A percentile compares a stretch with the other conserved stretches of the same genome.
These are phyloP conservation scores for Cyanodermella asteris DNA, from an alignment of 2,329 filamentous ascomycete species.

Conservation along the genomic window DNA sequence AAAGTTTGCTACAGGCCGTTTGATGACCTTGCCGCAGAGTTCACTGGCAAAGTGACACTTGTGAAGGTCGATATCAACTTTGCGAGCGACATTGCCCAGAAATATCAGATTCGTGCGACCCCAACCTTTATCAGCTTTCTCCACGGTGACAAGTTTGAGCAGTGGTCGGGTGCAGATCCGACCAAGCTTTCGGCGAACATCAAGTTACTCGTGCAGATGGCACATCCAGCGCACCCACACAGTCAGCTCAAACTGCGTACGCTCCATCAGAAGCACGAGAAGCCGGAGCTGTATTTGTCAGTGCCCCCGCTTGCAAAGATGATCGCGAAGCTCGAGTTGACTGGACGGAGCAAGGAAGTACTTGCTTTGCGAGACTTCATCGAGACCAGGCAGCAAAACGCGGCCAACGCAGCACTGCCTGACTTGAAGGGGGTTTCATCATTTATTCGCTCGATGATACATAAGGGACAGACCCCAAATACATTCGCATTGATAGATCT, in stretches of 20 bases:
- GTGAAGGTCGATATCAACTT: constrained; percentile 65
- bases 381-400: constrained; percentile 34
- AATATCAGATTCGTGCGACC: constrained; percentile 51
- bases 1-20: constrained; percentile 64
- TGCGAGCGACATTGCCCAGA: constrained; percentile 39
- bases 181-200: constrained; percentile 48
- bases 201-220: constrained; percentile 51
- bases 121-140: constrained; percentile 80
- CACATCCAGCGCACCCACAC: constrained; percentile 56
- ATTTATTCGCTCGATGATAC: constrained; percentile 35
- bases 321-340: constrained; percentile 48
- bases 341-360: constrained; percentile 38
- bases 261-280: constrained; percentile 39
- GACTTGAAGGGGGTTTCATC: constrained; percentile 42
- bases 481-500: constrained; percentile 71
- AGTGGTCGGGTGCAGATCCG: constrained; percentile 61
- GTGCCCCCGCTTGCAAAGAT: constrained; percentile 67
- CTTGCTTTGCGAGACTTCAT: constrained; percentile 49
- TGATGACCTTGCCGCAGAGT: constrained; percentile 55
- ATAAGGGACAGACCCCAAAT: constrained; percentile 33
- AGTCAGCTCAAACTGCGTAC: constrained; percentile 46
- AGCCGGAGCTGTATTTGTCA: constrained; percentile 56
- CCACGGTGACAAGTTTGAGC: constrained; percentile 50
- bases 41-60: constrained; percentile 43
- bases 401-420: constrained; percentile 47